Conservation (phyloP, 2,329 filamentous ascomycete species). For the Graphium sp. region DNA sequence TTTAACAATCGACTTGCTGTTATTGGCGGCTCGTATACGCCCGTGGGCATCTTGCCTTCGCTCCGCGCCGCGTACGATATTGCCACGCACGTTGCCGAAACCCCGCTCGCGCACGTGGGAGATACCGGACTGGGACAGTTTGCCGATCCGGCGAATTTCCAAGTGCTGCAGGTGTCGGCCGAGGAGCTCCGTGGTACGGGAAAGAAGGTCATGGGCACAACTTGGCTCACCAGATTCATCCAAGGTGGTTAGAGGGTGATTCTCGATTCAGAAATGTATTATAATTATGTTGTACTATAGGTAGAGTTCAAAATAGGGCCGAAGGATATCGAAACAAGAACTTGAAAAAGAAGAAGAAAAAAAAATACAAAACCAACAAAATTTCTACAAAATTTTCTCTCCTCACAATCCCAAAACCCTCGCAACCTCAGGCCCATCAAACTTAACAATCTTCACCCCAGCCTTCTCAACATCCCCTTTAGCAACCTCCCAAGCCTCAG, state of each 20-base stretch:
- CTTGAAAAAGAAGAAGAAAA: neutral
- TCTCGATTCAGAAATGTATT: too few relatives aligned
- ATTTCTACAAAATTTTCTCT: too few relatives aligned
- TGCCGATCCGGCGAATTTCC: neutral
- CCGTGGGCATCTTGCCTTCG: slow-evolving; percentile 31
- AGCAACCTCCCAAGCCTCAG: slow-evolving; percentile 35
- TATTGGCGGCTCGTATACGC: slow-evolving; percentile 35
- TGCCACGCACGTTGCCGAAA: slow-evolving; percentile 18
- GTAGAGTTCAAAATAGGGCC: too few relatives aligned
- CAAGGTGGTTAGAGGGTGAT: too few relatives aligned
- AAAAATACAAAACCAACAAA: neutral
- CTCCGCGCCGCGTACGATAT: slow-evolving; percentile 31
- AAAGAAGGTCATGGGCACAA: too few relatives aligned
- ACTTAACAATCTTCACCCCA: slow-evolving; percentile 46
- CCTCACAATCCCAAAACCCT: too few relatives aligned
- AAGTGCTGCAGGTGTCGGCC: slow-evolving; percentile 2
- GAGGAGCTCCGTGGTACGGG: too few relatives aligned
- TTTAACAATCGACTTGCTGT: slow-evolving; percentile 52
- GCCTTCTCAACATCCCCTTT: slow-evolving; percentile 33
- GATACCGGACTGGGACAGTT: slow-evolving; percentile 17
- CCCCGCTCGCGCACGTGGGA: slow-evolving; percentile 12
- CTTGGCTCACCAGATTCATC: too few relatives aligned
- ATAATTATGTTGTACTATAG: too few relatives aligned
- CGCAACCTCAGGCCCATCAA: too few relatives aligned
- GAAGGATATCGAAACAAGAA: too few relatives aligned